Evolutionary conservation across 345 rosid species (phyloP), one percentile per base, ranked within the genome.

Genomic region (Carallia pectinifolia): DNA sequence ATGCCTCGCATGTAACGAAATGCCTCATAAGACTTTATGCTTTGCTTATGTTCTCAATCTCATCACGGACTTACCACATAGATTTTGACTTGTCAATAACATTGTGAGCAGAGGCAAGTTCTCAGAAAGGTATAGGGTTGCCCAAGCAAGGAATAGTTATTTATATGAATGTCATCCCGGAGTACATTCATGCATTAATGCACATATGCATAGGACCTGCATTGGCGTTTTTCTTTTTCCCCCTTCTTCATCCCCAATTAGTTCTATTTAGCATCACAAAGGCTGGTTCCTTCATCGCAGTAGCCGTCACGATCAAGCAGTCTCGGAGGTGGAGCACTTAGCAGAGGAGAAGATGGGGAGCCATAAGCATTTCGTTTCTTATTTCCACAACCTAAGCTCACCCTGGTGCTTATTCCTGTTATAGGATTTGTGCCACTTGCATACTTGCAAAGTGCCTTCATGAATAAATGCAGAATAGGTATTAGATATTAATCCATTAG

Each of bases 251-350:
- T 2, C 18, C 19, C 55, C 55, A 19, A 4, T 15, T 5, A 53
- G 19, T 33, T 44, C 60, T 68, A 83, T 23, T 85, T 86, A 15
- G 77, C 89, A 18, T 90, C 96, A 70, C 98, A 90, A 29, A 90
- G 96, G 52, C 96, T 92, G 0, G 87, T 84, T 70, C 50, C 77
- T 58, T 85, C 72, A 67, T 91, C 96, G 30, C 97, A 94, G 77
- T 79, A 91, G 47, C 98, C 98, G 76, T 89, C 96, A 13, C 96
- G 92, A 72, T 88, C 91, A 2, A 94, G 93, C 79, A 94, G 58
- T 70, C 85, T 89, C 69, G 80, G 81, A 58, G 98, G 96, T 0
- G 97, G 97, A 65, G 97, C 90, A 73, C 98, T 90, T 27, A 90
- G 65, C 69, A 90, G 75, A 33, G 98, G 97, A 69, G 98, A 93